Evolutionary conservation across 2,329 filamentous ascomycete genomes (phyloP).

Genomic region (Paecilomyces formosus): DNA sequence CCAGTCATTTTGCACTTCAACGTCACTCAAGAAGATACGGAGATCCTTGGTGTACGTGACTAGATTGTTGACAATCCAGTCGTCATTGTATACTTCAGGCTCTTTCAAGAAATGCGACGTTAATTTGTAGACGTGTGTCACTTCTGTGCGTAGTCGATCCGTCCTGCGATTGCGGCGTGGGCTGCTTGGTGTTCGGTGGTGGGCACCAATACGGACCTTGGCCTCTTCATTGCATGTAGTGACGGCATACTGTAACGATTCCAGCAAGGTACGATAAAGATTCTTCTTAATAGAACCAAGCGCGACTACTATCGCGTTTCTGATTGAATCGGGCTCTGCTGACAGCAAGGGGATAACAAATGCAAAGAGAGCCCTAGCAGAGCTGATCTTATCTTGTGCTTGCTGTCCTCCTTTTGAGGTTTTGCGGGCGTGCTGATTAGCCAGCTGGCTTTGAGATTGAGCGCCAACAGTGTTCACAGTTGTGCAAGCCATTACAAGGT

Average conservation of each 20-base stretch:
- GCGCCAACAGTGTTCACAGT: constrained; percentile 79
- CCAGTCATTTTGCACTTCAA: constrained; percentile 89
- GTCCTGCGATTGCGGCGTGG: constrained; percentile 75
- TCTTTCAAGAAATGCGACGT: constrained; percentile 83
- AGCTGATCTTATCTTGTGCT: constrained; percentile 71
- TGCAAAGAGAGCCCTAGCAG: constrained; percentile 81
- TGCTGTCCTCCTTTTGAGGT: constrained; percentile 61
- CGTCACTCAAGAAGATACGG: constrained; percentile 89
- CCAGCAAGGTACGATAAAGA: constrained; percentile 82
- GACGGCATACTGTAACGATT: constrained; percentile 82
- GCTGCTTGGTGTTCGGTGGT: constrained; percentile 77
- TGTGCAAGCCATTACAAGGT: constrained; percentile 93
- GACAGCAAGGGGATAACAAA: constrained; percentile 83
- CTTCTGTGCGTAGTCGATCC: constrained; percentile 82
- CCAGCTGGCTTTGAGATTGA: constrained; percentile 51
- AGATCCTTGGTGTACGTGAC: constrained; percentile 86
- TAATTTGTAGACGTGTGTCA: constrained; percentile 91
- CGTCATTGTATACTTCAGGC: constrained; percentile 70
- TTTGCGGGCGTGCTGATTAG: constrained; percentile 71
- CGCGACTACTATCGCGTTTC: constrained; percentile 83
- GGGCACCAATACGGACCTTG: constrained; percentile 64
- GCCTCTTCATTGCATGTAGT: constrained; percentile 82
- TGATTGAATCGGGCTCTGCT: constrained; percentile 69
- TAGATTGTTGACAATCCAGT: constrained; percentile 84
- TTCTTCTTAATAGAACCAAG: constrained; percentile 93